These are phyloP conservation scores for Neocucurbitaria cava DNA, from an alignment of 2,329 filamentous ascomycete species.

Conservation along the genomic window DNA sequence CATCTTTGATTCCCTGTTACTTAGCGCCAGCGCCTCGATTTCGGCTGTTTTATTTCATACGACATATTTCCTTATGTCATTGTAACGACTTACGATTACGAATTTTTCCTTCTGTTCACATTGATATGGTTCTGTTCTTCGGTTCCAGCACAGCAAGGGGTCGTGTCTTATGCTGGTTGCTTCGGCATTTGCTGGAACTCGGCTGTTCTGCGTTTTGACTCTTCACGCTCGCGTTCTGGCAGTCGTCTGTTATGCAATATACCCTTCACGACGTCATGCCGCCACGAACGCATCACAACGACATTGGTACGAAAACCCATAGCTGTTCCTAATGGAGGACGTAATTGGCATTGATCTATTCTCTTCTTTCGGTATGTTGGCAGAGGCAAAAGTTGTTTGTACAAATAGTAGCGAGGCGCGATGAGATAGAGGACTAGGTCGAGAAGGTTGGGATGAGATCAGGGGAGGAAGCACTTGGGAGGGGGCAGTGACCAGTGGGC, in stretches of 20 bases:
- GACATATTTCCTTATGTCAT: not conserved
- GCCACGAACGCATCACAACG: conserved; percentile 30
- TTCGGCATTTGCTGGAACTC: conserved; percentile 21
- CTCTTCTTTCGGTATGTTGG: conserved; percentile 1
- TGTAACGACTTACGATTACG: conserved; percentile 14
- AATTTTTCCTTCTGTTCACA: conserved; percentile 1
- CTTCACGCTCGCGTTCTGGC: conserved; percentile 10
- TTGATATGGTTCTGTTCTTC: not conserved
- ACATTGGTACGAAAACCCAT: conserved; percentile 13
- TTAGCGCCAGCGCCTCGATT: not conserved
- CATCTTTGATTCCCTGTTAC: not conserved
- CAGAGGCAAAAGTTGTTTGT: conserved; percentile 1
- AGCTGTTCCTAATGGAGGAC: conserved; percentile 19
- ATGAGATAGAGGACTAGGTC: not conserved
- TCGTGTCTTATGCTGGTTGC: conserved; percentile 9
- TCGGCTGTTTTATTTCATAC: not conserved
- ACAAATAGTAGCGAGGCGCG: not conserved
- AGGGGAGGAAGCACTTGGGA: not conserved
- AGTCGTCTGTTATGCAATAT: conserved; percentile 23
- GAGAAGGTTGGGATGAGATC: not conserved
- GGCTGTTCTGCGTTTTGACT: conserved; percentile 7
- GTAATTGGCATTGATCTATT: conserved; percentile 7
- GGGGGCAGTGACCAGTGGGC: not conserved
- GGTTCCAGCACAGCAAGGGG: conserved; percentile 17
- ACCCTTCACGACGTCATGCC: conserved; percentile 36